Evolutionary conservation across 768 basidiomycete genomes (phyloP), one percentile per base, ranked within the genome.

Genomic region (Rossbeevera mucosa): DNA sequence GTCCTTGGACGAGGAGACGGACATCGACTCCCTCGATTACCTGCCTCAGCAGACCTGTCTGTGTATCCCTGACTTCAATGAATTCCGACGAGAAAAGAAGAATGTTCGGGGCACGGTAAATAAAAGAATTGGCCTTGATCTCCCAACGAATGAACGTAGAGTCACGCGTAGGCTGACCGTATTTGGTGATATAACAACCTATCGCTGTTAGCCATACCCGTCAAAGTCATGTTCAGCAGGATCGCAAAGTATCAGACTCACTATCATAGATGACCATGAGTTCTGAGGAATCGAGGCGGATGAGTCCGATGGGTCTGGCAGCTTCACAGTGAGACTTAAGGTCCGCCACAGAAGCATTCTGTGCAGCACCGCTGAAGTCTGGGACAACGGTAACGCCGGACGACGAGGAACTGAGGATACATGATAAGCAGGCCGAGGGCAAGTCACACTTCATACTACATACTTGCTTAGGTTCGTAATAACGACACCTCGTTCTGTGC

Each of bases 131-230:
- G 11, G 83, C 87, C 54, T 76, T 81, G 52, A 78, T 78, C 70
- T 93, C 91, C 91, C 91, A 93, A 52, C 81, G 83, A 55, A 91
- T 78, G 64, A 80, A 90, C 0, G 78, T 76, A 4, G 72, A 75
- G 41, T 76, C 76, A 36, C 87, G 85, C 11, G 72, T 73, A 3
- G 88, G 88, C 1, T 72, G 64, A 2, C 91, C 91, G 55, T 81
- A 75, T 50, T 81, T 84, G 51, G 85, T 80, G 59, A 91, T 80
- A 64, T 86, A 92, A 61, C 81, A 88, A 13, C 90, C 91, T 36
- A 91, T 70, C 25, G 78, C 91, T 91, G 54, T 43, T 7, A 29
- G 36, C 44, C 9, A n/a, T 45, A 30, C 26, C 44, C 48, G 38
- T 36, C 33, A 36, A 33, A 25, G 59, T 22, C 26, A 11, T 47